phyloP scores from a whole-genome alignment of 805 yeast genomes.

The Grigorovia jiainica region DNA sequence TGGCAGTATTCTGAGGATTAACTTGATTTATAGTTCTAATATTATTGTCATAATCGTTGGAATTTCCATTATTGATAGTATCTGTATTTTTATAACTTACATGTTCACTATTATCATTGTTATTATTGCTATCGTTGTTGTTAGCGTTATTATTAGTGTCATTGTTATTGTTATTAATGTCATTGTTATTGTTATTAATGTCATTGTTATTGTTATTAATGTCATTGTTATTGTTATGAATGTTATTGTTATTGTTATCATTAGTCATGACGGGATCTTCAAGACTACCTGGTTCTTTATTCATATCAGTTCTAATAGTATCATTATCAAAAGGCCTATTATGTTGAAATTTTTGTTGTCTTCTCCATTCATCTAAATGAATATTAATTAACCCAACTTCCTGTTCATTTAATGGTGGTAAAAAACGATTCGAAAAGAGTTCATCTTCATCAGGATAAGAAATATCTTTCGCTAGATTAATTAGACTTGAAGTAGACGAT shows the following conservation, averaged over 20 bases:
- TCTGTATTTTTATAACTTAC: not conserved
- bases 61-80: not conserved
- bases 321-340: conserved; percentile 1
- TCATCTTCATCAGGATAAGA: conserved; percentile 3
- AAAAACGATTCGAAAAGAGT: conserved; percentile 3
- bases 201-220: not conserved
- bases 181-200: not conserved
- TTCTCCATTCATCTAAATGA: conserved; percentile 8
- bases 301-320: not conserved
- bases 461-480: not conserved
- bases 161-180: not conserved
- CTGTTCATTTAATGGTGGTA: conserved; percentile 17
- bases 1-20: too few relatives aligned
- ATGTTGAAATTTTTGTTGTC: conserved; percentile 1
- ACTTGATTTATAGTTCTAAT: too few relatives aligned
- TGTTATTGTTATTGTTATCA: too few relatives aligned
- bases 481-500: not conserved
- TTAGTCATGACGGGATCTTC: too few relatives aligned
- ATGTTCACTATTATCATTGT: too few relatives aligned
- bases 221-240: too few relatives aligned
- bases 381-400: conserved; percentile 18
- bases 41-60: not conserved
- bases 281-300: too few relatives aligned
- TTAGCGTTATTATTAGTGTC: too few relatives aligned
- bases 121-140: too few relatives aligned